Evolutionary conservation across 2,329 filamentous ascomycete species (phyloP), one percentile per base, ranked within the genome.

Genomic region (Apiospora marii): DNA sequence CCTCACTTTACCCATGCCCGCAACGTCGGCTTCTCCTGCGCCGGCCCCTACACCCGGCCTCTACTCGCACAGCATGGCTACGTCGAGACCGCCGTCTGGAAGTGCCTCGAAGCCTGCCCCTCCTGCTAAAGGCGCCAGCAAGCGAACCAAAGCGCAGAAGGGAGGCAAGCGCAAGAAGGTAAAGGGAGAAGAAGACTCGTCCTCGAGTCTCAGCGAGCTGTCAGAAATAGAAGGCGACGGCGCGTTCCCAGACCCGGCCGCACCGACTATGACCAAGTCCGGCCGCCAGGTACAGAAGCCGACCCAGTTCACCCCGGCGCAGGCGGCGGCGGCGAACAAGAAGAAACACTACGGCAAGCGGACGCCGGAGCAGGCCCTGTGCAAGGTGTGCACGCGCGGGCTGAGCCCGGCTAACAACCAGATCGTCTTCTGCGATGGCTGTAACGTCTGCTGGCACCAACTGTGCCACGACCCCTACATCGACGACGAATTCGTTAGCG

Each of bases 361-460:
- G 74, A 90, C 88, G 30, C 87, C 78, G 74, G 89, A 91, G 78
- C 85, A 89, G 74, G 87, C 87, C 19, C 86, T 93, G 44, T 96
- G 94, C 84, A 92, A 91, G 77, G 87, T 89, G 75, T 97, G 94
- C 82, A 88, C 91, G 70, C 87, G 94, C 75, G 91, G 92, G 13
- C 89, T 92, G 75, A 94, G 92, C 78, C 92, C 92, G 3, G 81
- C 85, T n/a, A 90, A 85, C 76, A 96, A 96, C 82, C 89, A 92
- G 83, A 95, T 97, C 79, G 93, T 96, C 3, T 94, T 95, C 81
- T 97, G 94, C 83, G 93, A 96, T 82, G 91, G 91, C 22, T 97
- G 94, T 84, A 93, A 94, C 80, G 86, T 87, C 43, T 90, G 91
- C 58, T 97, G 94, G 89, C 94, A 97, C 81, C 93, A 95, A 80